Percentiles rank a stretch among this genome's conserved stretches.
Evolutionary conservation across 78 protist genomes (phyloP).

Genomic region (Capsaspora owczarzaki): DNA sequence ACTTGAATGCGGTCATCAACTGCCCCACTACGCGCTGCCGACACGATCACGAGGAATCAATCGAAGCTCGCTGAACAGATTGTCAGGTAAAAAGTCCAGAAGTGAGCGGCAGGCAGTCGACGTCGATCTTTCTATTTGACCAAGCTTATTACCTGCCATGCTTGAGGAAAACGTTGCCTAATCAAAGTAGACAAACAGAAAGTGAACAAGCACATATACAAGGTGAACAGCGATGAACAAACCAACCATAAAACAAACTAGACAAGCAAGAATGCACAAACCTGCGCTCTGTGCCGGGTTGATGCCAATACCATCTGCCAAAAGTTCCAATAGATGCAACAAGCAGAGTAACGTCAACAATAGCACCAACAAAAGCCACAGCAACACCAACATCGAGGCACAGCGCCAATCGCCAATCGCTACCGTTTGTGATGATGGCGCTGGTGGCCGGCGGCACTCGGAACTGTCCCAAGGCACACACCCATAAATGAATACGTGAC

Average conservation of each 20-base stretch:
- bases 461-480: conserved; percentile 37
- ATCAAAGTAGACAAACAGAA: not conserved
- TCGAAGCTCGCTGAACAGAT: conserved; percentile 70
- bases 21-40: conserved; percentile 39
- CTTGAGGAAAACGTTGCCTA: conserved; percentile 71
- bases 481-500: not conserved
- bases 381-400: not conserved
- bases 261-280: not conserved
- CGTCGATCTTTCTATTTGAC: too few relatives aligned
- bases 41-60: conserved; percentile 82
- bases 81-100: too few relatives aligned
- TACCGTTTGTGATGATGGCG: conserved; percentile 72
- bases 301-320: conserved; percentile 84
- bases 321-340: too few relatives aligned
- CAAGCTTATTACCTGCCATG: too few relatives aligned
- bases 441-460: conserved; percentile 47
- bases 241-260: not conserved
- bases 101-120: too few relatives aligned
- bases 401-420: not conserved
- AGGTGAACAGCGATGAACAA: not conserved
- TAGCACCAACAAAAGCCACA: too few relatives aligned
- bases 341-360: not conserved
- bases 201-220: not conserved
- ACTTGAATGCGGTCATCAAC: too few relatives aligned
- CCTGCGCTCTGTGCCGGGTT: conserved; percentile 79